A percentile compares a stretch with the other conserved stretches of the same genome.
Conservation (phyloP, 148 eudicot species). For the Heliamphora exappendiculata region DNA sequence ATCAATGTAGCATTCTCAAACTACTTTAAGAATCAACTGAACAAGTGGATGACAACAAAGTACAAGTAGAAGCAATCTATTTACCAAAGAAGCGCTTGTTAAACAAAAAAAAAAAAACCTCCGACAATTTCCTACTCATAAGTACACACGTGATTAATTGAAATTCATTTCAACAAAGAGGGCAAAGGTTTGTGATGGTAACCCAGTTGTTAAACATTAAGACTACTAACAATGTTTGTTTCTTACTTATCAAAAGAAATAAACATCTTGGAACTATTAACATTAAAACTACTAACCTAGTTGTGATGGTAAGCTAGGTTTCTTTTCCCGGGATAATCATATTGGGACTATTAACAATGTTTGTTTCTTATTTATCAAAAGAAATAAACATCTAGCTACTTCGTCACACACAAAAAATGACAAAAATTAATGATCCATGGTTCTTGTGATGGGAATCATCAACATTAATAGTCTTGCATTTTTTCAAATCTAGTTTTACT, state of each 20-base stretch:
- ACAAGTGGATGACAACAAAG: not conserved
- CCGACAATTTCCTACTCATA: slow-evolving; percentile 42
- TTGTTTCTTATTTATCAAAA: not conserved
- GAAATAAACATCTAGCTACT: not conserved
- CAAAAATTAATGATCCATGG: too few species aligned
- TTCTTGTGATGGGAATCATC: too few species aligned
- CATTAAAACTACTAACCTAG: too few species aligned
- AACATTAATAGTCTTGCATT: too few species aligned
- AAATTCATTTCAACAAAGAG: slow-evolving; percentile 90
- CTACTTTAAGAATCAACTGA: not conserved
- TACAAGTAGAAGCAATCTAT: too few species aligned
- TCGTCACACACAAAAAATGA: not conserved
- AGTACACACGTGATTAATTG: slow-evolving; percentile 95
- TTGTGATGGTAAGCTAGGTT: too few species aligned
- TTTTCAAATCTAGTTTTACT: too few species aligned
- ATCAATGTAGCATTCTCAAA: not conserved
- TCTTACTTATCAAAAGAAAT: too few species aligned
- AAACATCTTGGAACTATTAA: too few species aligned
- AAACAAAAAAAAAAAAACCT: not conserved
- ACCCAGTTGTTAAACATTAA: slow-evolving; percentile 99
- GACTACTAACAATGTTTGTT: too few species aligned
- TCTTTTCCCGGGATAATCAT: not conserved
- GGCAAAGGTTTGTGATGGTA: slow-evolving; percentile 87
- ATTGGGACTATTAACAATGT: not conserved
- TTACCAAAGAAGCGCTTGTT: not conserved